Conservation (phyloP, 2,329 filamentous ascomycete genomes). For the Hypocrella siamensis region DNA sequence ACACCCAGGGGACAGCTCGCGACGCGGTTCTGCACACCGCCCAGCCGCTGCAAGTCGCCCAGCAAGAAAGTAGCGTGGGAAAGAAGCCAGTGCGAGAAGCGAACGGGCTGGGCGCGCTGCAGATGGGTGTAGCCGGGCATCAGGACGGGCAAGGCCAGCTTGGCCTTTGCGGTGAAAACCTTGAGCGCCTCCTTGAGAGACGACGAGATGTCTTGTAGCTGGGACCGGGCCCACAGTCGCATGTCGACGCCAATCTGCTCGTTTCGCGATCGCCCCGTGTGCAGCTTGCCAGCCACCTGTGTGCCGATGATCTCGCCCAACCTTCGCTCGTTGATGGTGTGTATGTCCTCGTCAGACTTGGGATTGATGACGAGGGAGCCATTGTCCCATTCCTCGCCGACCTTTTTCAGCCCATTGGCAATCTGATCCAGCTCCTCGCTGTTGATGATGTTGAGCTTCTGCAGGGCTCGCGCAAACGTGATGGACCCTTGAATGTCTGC, state of each 20-base stretch:
- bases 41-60: slow-evolving; percentile 60
- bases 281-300: slow-evolving; percentile 72
- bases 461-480: slow-evolving; percentile 69
- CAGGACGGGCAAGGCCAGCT: slow-evolving; percentile 47
- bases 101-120: slow-evolving; percentile 65
- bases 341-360: slow-evolving; percentile 41
- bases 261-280: slow-evolving; percentile 76
- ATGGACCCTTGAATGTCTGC: slow-evolving; percentile 71
- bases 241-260: slow-evolving; percentile 86
- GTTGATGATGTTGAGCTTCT: slow-evolving; percentile 58
- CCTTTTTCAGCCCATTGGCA: slow-evolving; percentile 49
- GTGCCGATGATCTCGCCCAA: slow-evolving; percentile 77
- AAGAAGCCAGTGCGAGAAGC: slow-evolving; percentile 72
- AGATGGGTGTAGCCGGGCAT: slow-evolving; percentile 87
- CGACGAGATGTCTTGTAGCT: slow-evolving; percentile 52
- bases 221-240: slow-evolving; percentile 73
- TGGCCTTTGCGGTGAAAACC: slow-evolving; percentile 53
- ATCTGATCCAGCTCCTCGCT: slow-evolving; percentile 58
- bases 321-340: slow-evolving; percentile 57
- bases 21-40: slow-evolving; percentile 57
- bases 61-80: slow-evolving; percentile 58
- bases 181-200: slow-evolving; percentile 54
- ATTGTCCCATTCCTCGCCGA: slow-evolving; percentile 36
- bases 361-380: slow-evolving; percentile 35
- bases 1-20: slow-evolving; percentile 58